Conservation (phyloP, 2,329 filamentous ascomycete genomes). For the Ophiosphaerella korrae region DNA sequence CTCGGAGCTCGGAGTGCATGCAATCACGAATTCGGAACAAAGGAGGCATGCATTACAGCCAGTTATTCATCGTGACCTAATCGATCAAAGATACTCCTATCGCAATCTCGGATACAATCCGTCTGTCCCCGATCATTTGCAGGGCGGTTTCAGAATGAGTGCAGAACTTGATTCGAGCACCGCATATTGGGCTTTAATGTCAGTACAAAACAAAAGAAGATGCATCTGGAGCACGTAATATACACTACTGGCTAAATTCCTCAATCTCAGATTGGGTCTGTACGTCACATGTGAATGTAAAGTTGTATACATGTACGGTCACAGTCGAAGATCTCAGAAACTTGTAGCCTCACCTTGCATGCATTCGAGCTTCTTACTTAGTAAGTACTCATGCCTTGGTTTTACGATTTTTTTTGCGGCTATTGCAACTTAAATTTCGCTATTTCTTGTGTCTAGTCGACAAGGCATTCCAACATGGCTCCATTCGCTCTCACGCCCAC, state of each 20-base stretch:
- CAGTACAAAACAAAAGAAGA: too few species aligned
- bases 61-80: too few species aligned
- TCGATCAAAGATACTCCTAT: not conserved
- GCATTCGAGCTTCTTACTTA: not conserved
- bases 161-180: not conserved
- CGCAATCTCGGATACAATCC: not conserved
- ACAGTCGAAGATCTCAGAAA: not conserved
- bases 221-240: too few species aligned
- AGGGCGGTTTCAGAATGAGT: not conserved
- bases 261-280: not conserved
- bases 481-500: slow-evolving; percentile 25
- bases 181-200: not conserved
- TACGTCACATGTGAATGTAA: not conserved
- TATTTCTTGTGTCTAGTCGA: too few species aligned
- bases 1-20: too few species aligned
- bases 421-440: not conserved
- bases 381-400: not conserved
- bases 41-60: not conserved
- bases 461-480: slow-evolving; percentile 10
- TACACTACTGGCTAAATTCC: too few species aligned
- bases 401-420: not conserved
- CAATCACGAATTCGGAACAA: not conserved
- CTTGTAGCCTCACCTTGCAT: not conserved
- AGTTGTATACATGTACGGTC: not conserved
- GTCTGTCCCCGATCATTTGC: not conserved